phyloP scores from a whole-genome alignment of 305 asterid genomes.

The Solanum hybrid region DNA sequence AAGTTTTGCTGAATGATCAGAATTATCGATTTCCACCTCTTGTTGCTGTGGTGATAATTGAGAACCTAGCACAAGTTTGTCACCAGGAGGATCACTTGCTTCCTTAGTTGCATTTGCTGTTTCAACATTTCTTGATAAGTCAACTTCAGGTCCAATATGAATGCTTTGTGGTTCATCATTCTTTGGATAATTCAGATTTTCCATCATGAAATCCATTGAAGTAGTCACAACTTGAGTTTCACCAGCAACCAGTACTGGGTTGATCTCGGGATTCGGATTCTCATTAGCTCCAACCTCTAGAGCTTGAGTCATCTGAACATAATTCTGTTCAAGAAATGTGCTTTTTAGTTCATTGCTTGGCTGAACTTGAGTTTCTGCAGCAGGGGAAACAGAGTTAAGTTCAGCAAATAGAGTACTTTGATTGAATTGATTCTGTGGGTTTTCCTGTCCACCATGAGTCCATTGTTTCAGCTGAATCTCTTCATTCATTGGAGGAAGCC shows the following conservation, averaged over 20 bases:
- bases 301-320: neutral
- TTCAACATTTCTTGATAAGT: slow-evolving; percentile 5
- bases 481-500: neutral
- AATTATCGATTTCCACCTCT: slow-evolving; percentile 23
- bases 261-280: slow-evolving; percentile 22
- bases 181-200: slow-evolving; percentile 13
- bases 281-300: slow-evolving; percentile 6
- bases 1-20: slow-evolving; percentile 11
- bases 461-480: slow-evolving; percentile 4
- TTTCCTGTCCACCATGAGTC: slow-evolving; percentile 12
- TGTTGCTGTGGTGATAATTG: slow-evolving; percentile 3
- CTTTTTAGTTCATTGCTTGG: neutral
- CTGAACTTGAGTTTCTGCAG: slow-evolving; percentile 11
- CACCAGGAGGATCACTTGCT: neutral
- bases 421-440: slow-evolving; percentile 15
- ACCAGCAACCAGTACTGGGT: slow-evolving; percentile 32
- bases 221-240: slow-evolving; percentile 34
- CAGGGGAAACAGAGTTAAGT: slow-evolving; percentile 12
- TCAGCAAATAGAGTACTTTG: slow-evolving; percentile 21
- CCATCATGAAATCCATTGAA: slow-evolving; percentile 25
- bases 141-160: slow-evolving; percentile 11
- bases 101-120: slow-evolving; percentile 5
- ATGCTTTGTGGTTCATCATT: neutral
- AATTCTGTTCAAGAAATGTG: neutral
- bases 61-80: slow-evolving; percentile 8